A percentile compares a stretch with the other conserved stretches of the same genome.
Evolutionary conservation across 371 early-diverging fungal genomes (phyloP).

Genomic region (Mortierella sp.): DNA sequence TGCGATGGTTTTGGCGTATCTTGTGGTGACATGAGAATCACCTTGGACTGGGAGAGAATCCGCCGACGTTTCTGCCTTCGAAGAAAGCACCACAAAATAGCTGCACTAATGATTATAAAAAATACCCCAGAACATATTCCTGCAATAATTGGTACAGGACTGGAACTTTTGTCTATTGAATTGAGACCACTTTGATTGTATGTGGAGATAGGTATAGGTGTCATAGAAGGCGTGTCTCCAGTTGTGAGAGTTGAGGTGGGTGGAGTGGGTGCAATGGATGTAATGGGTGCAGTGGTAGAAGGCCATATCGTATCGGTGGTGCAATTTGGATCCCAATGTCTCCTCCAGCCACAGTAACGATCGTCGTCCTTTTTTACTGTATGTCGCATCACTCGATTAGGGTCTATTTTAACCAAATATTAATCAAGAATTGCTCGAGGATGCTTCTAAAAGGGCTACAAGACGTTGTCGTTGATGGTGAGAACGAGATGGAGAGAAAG

Average conservation of each 20-base stretch:
- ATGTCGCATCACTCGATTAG: neutral
- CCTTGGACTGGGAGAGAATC: constrained; percentile 12
- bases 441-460: neutral
- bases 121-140: constrained; percentile 1
- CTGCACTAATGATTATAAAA: neutral
- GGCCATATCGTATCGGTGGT: neutral
- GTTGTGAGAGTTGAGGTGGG: neutral
- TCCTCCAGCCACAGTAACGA: neutral
- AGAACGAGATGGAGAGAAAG: too few relatives aligned
- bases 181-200: neutral
- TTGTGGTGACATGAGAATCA: constrained; percentile 15
- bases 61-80: constrained; percentile 9
- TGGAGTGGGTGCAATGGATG: neutral
- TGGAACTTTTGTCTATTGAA: neutral
- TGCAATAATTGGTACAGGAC: constrained; percentile 7
- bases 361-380: neutral
- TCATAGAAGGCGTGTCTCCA: neutral
- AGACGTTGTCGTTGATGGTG: too few relatives aligned
- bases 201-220: neutral
- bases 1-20: constrained; percentile 6
- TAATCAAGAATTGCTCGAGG: neutral
- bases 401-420: neutral
- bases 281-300: neutral
- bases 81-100: constrained; percentile 13
- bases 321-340: neutral